Conservation (phyloP, 805 yeast species). For the Citeromyces nyonsensis region DNA sequence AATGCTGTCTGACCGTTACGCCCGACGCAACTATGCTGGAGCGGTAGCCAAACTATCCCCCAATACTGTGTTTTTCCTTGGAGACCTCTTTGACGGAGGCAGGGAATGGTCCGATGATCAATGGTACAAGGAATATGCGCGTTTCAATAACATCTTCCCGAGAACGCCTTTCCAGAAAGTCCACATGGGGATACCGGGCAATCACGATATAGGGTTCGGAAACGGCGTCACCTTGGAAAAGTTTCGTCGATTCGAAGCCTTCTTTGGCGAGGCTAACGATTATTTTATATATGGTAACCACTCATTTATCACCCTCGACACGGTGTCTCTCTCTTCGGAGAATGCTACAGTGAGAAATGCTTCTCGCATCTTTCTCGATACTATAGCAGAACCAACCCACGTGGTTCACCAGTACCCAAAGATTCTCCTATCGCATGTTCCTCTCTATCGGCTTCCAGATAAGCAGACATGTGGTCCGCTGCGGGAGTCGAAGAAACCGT, state of each 20-base stretch:
- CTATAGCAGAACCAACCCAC: conserved; percentile 6
- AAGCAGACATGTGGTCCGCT: conserved; percentile 54
- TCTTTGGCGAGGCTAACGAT: conserved; percentile 58
- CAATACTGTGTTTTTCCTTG: conserved; percentile 64
- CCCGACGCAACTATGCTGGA: conserved; percentile 57
- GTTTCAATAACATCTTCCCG: conserved; percentile 55
- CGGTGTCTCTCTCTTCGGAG: conserved; percentile 47
- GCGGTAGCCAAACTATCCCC: conserved; percentile 52
- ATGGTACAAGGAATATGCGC: conserved; percentile 40
- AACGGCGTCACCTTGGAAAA: conserved; percentile 43
- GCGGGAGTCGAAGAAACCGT: conserved; percentile 47
- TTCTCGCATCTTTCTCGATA: too few relatives aligned
- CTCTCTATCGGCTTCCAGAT: conserved; percentile 52
- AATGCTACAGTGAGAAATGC: too few relatives aligned
- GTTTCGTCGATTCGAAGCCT: conserved; percentile 42
- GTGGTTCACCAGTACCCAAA: conserved; percentile 28
- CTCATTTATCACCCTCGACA: conserved; percentile 60
- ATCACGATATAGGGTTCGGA: conserved; percentile 93
- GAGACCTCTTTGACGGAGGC: conserved; percentile 92
- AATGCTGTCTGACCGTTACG: conserved; percentile 59
- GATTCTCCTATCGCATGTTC: conserved; percentile 74
- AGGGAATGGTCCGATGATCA: conserved; percentile 33
- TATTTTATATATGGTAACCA: conserved; percentile 51
- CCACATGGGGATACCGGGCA: conserved; percentile 46
- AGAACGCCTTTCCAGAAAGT: conserved; percentile 5